These are phyloP conservation scores for Rhododendron mucronatum DNA, from an alignment of 148 eudicot genomes.

Conservation along the genomic window DNA sequence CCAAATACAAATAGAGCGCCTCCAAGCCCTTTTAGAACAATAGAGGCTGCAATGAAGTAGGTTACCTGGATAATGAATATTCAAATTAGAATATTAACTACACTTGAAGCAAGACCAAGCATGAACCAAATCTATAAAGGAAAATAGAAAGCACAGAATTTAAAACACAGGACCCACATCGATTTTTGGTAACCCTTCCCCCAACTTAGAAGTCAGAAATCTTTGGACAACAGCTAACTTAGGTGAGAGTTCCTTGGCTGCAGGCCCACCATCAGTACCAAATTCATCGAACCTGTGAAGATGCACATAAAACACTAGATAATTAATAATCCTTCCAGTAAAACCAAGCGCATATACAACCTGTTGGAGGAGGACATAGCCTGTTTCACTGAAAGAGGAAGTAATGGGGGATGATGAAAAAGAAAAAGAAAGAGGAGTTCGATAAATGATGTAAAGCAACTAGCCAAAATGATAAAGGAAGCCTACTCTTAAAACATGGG, in stretches of 20 bases:
- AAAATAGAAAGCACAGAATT: background rate
- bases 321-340: background rate
- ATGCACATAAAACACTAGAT: background rate
- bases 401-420: background rate
- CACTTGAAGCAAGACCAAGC: background rate
- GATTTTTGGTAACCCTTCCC: constrained; percentile 34
- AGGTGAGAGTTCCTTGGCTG: constrained; percentile 58
- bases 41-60: constrained; percentile 49
- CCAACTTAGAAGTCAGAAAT: constrained; percentile 36
- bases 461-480: background rate
- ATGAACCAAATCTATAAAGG: background rate
- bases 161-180: constrained; percentile 35
- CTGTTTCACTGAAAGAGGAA: background rate
- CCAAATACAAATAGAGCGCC: constrained; percentile 72
- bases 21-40: constrained; percentile 61
- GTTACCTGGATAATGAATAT: constrained; percentile 36
- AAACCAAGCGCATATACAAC: background rate
- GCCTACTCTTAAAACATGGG: background rate
- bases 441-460: background rate
- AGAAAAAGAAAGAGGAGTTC: background rate
- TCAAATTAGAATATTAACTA: background rate
- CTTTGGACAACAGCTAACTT: constrained; percentile 36
- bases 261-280: constrained; percentile 75
- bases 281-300: constrained; percentile 68
- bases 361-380: background rate